These are phyloP conservation scores for Mycena polygramma DNA, from an alignment of 768 basidiomycete species.

Conservation along the genomic window DNA sequence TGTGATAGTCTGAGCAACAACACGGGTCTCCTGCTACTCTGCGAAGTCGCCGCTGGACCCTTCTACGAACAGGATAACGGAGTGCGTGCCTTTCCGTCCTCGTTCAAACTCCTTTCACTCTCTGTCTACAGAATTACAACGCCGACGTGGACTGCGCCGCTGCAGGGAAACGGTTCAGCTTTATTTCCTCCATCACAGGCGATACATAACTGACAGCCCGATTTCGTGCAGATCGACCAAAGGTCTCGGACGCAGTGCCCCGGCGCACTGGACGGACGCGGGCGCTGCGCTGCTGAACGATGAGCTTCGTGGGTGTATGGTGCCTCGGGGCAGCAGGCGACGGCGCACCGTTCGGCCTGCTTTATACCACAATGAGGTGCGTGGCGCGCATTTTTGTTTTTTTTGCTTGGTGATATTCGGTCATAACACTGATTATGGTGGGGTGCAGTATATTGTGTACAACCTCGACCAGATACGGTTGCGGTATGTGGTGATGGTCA, in stretches of 20 bases:
- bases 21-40: conserved; percentile 14
- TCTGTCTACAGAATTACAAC: conserved; percentile 3
- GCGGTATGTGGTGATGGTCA: conserved; percentile 26
- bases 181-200: background rate
- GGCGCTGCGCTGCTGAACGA: background rate
- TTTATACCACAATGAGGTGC: conserved; percentile 15
- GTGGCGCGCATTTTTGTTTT: background rate
- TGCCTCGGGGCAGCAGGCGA: background rate
- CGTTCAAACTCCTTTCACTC: background rate
- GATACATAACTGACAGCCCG: no score
- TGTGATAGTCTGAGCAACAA: conserved; percentile 4
- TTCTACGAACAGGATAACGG: conserved; percentile 12
- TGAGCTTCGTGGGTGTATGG: conserved; percentile 19
- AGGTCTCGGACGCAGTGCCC: conserved; percentile 19
- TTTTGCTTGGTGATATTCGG: no score
- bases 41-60: conserved; percentile 13
- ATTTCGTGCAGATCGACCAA: conserved; percentile 13
- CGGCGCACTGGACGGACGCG: conserved; percentile 16
- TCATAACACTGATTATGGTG: background rate
- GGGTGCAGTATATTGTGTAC: conserved; percentile 18
- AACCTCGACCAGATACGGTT: conserved; percentile 19
- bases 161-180: background rate
- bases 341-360: background rate
- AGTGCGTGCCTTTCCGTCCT: background rate
- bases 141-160: conserved; percentile 13